These are phyloP conservation scores for Vitis rotundifolia DNA, from an alignment of 164 flowering plant species.

Conservation along the genomic window DNA sequence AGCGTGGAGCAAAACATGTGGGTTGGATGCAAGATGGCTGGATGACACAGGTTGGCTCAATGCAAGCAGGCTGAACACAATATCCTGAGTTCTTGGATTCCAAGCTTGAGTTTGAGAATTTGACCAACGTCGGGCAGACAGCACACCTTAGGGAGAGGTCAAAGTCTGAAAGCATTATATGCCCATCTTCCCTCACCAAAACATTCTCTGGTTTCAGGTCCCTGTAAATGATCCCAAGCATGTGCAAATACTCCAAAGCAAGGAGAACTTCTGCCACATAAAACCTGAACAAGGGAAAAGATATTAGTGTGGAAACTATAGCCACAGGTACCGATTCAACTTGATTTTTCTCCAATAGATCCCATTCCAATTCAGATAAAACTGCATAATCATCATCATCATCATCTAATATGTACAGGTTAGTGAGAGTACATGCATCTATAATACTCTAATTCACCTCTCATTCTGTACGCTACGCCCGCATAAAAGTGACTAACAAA, in stretches of 20 bases:
- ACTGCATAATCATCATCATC: neutral
- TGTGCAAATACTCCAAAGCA: slow-evolving; percentile 91
- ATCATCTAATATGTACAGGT: neutral
- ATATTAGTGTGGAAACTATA: neutral
- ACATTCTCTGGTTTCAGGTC: slow-evolving; percentile 96
- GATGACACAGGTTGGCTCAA: slow-evolving; percentile 62
- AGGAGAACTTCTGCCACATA: slow-evolving; percentile 95
- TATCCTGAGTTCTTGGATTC: slow-evolving; percentile 56
- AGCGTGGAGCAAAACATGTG: slow-evolving; percentile 72
- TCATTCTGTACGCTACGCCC: neutral
- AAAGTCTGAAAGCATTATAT: slow-evolving; percentile 95
- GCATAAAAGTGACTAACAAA: neutral
- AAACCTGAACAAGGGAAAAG: slow-evolving; percentile 49
- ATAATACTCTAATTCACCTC: neutral
- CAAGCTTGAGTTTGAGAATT: slow-evolving; percentile 42
- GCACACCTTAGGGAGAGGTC: slow-evolving; percentile 85
- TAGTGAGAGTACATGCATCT: too few relatives aligned
- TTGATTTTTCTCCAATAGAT: neutral
- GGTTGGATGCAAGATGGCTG: slow-evolving; percentile 80
- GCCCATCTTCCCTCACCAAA: slow-evolving; percentile 88
- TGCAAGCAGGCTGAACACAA: slow-evolving; percentile 72
- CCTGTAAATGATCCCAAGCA: slow-evolving; percentile 94
- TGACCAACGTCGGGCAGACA: slow-evolving; percentile 73
- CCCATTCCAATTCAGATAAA: neutral
- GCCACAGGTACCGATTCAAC: neutral